phyloP scores from a whole-genome alignment of 306 rosid species.

The Sicyos baderoa region DNA sequence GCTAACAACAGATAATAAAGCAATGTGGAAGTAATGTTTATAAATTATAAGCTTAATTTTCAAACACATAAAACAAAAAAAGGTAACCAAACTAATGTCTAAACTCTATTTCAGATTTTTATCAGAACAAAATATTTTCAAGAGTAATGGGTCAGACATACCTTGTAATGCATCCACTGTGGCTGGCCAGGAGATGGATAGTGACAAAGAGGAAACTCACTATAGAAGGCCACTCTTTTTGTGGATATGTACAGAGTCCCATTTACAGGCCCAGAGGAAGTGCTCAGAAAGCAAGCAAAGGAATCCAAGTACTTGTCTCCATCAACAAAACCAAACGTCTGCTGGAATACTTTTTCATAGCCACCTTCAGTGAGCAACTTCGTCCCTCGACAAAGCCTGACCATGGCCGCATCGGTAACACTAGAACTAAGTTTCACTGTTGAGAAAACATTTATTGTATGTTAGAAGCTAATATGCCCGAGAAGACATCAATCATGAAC shows the following conservation, averaged over 20 bases:
- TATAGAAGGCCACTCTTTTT: constrained; percentile 63
- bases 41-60: too few relatives aligned
- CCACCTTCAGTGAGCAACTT: constrained; percentile 58
- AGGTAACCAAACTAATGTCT: not conserved
- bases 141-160: constrained; percentile 18
- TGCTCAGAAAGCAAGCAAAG: constrained; percentile 58
- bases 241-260: constrained; percentile 57
- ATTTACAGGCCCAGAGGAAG: constrained; percentile 51
- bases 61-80: not conserved
- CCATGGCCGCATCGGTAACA: constrained; percentile 60
- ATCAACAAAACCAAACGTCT: constrained; percentile 36
- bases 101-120: not conserved
- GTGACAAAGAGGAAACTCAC: constrained; percentile 48
- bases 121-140: not conserved
- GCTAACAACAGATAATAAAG: too few relatives aligned
- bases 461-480: not conserved
- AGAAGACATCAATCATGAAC: not conserved
- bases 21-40: too few relatives aligned
- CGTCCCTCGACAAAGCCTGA: constrained; percentile 55
- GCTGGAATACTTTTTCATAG: constrained; percentile 43
- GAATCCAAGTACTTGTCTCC: constrained; percentile 55
- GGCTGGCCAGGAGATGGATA: constrained; percentile 36
- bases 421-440: constrained; percentile 27
- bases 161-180: constrained; percentile 50
- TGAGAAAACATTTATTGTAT: not conserved